Evolutionary conservation across 2,329 filamentous ascomycete genomes (phyloP), one percentile per base, ranked within the genome.

Genomic region (Aspergillus versicolor): DNA sequence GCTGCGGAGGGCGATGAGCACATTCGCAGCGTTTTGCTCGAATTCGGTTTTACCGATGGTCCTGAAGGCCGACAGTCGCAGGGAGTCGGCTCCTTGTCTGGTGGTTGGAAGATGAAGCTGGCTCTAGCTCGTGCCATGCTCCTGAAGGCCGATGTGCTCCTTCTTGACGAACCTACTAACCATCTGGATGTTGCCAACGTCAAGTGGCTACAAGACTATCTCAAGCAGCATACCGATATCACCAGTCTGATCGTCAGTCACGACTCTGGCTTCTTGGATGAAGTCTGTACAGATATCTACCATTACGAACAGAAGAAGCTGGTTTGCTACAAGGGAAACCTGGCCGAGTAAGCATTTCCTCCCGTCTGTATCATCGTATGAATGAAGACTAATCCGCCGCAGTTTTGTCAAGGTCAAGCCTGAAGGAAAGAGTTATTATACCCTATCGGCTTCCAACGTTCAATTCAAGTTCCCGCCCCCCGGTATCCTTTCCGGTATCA

Each of bases 51-150:
- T 79, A 95, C 90, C 21, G 78, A 90, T 60, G 93, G 93, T 3
- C 91, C 92, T 0, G 90, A 94, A 64, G 94, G 93, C 58, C 87
- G 91, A 59, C 94, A 97, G 76, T 84, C 88, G 5, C 87, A 97
- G 73, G 90, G 89, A 67, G 94, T 99, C 58, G 94, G 94, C 66
- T 97, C 93, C 19, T 79, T 99, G 37, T 97, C 94, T 43, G 94
- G 94, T 78, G 94, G 94, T 73, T 99, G 94, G 94, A 97, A 97
- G 85, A 99, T 99, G 94, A 99, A 99, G 86, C 81, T 99, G 60
- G 94, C 94, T 64, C 79, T 99, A 75, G 94, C 94, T 52, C 87
- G 94, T 69, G 94, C 94, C 63, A 97, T 99, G 92, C 84, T 99
- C 69, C 90, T 94, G 82, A 90, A 88, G 71, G 93, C 94, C n/a